Base-by-base conservation (phyloP, 2,329 filamentous ascomycete species). In the Alternaria triticina region DNA sequence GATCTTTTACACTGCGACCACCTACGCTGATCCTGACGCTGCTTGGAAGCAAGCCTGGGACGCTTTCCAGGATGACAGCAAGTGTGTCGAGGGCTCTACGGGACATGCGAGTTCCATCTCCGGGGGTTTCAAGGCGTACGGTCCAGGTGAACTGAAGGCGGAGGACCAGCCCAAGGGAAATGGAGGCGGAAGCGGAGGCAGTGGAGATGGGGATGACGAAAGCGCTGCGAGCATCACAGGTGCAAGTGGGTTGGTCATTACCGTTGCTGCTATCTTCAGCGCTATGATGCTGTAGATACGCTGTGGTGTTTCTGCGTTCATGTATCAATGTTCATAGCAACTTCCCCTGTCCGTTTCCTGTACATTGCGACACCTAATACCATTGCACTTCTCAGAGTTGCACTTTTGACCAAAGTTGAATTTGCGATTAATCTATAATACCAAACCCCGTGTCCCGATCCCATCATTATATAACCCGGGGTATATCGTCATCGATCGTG, bases 1-100 rank as follows among this genome's bases (percentile, higher is more conserved):
- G 13, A 73, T 90, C 28, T 90, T 85, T 68, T 89, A 86, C 65
- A 90, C 88, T 0, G 69, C 81, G n/a, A 77, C 82, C 4, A 88
- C 86, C 71, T 74, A 86, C 36, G 75, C 79, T 5, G 80, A 87
- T 60, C 81, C 85, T 2, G 80, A 80, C 5, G 80, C 77, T 6
- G 76, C 86, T 17, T 90, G 88, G 88, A 80, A 79, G 30, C 77
- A 78, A 44, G 75, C 66, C 0, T 74, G 68, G 68, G 68, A 74
- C 50, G 74, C 71, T 1, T 70, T 68, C 36, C 54, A 59, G 40
- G 61, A 72, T 33, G 62, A 69, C 13, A 56, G 43, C 8, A 68
- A 68, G 47, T 77, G 75, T 52, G 75, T 76, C 0, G 51, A 69
- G 33, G 72, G 70, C 3, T 69, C 64, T 12, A 75, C 72, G 3